Evolutionary conservation across 345 rosid species (phyloP), one percentile per base, ranked within the genome.

Genomic region (Eucalyptus camaldulensis): DNA sequence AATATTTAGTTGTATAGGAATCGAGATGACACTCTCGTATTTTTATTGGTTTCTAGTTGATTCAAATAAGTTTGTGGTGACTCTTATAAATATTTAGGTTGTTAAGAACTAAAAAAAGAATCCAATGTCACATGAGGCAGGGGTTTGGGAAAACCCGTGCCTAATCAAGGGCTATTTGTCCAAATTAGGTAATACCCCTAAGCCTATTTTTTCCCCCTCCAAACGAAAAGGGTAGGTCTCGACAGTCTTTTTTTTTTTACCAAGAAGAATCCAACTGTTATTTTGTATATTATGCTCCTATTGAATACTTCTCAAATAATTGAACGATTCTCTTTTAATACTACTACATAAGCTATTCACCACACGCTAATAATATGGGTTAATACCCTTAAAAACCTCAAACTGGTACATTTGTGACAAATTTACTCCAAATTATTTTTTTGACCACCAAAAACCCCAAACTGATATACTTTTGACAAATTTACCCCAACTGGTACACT

Each of bases 21-120:
- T 56, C 6, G 0, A 56, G 62, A 24, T 1, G 0, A 9, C 1
- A 56, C 62, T 56, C 29, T 4, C 3, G 13, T 4, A 5, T 56
- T 3, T 53, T 24, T 0, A 19, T 53, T 56, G 12, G 29, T 56
- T 56, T 24, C 62, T 24, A 24, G 0, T 22, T 1, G 0, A 56
- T 7, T 5, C 13, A 22, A 56, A 56, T 56, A 56, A 24, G 12
- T 0, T 56, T 22, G 29, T 10, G 62, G 12, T 3, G 1, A 24
- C 62, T 56, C 5, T 1, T 56, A 56, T 22, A 56, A 24, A 24
- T 56, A 56, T 4, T 56, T 24, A 22, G 27, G 2, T 56, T 56
- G 1, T 56, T 22, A 56, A 24, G 13, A 56, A 56, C 62, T 22
- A 9, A 56, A 56, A 24, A 56, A 22, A 10, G 10, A 56, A 56